Evolutionary conservation across 148 eudicot species (phyloP).

Genomic region (Diospyros kaki): DNA sequence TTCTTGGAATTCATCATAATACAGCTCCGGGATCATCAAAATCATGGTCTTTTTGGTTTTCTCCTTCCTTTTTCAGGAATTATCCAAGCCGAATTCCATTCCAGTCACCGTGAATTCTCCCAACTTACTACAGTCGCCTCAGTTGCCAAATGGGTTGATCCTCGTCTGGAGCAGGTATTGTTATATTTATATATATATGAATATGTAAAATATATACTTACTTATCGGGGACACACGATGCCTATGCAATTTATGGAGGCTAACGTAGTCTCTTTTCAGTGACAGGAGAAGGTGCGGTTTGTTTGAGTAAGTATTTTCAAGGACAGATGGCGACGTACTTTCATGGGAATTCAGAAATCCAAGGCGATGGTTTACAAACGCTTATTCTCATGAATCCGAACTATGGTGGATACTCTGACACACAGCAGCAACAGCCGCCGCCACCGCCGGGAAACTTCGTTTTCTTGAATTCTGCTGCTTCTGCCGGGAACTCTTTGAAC

Average conservation of each 20-base stretch:
- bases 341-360: conserved; percentile 39
- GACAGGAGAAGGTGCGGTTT: neutral
- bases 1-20: neutral
- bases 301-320: neutral
- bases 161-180: too few relatives aligned
- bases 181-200: too few relatives aligned
- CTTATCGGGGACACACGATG: too few relatives aligned
- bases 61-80: too few relatives aligned
- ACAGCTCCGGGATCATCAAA: too few relatives aligned
- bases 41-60: too few relatives aligned
- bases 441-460: conserved; percentile 23
- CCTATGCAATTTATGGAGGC: neutral
- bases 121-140: too few relatives aligned
- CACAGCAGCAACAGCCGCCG: conserved; percentile 7
- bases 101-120: too few relatives aligned
- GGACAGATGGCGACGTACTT: conserved; percentile 39
- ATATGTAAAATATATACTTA: too few relatives aligned
- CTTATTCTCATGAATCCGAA: conserved; percentile 67
- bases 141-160: too few relatives aligned
- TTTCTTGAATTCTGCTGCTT: conserved; percentile 32
- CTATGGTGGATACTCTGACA: conserved; percentile 26
- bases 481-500: conserved; percentile 6
- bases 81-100: too few relatives aligned
- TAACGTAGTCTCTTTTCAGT: conserved; percentile 21
- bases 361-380: conserved; percentile 52